phyloP scores from a whole-genome alignment of 768 basidiomycete genomes.

The Mycena chlorophos region DNA sequence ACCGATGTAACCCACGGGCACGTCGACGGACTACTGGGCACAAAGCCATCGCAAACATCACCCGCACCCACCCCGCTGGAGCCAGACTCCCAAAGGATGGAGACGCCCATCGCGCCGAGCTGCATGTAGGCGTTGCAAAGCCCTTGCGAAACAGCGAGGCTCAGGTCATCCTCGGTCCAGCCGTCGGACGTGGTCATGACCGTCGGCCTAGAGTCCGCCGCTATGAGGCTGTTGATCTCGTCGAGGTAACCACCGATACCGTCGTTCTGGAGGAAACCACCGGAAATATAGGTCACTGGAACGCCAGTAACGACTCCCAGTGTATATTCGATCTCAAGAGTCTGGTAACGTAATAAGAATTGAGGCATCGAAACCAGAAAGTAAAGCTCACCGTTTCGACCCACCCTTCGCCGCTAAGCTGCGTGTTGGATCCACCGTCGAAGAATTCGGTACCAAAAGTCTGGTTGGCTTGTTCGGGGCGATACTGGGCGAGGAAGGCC shows the following conservation, averaged over 20 bases:
- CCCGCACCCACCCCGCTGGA: no score
- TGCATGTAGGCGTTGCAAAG: no score
- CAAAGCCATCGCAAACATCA: background rate
- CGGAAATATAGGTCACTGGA: conserved; percentile 26
- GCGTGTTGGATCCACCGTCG: conserved; percentile 11
- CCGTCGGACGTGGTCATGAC: conserved; percentile 9
- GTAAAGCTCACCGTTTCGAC: no score
- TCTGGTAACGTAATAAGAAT: no score
- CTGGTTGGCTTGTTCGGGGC: conserved; percentile 21
- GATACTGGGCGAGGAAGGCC: conserved; percentile 14
- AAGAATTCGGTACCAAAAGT: conserved; percentile 12
- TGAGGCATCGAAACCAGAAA: conserved; percentile 22
- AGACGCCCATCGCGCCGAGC: no score
- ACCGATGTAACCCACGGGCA: background rate
- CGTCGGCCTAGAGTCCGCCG: conserved; percentile 1
- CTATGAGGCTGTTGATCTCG: conserved; percentile 12
- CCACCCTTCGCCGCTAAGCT: no score
- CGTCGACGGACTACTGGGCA: background rate
- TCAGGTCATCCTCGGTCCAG: conserved; percentile 29
- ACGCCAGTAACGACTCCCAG: conserved; percentile 32
- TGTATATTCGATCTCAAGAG: conserved; percentile 39
- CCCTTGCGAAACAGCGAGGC: conserved; percentile 37
- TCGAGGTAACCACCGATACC: conserved; percentile 20
- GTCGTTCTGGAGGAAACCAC: conserved; percentile 22
- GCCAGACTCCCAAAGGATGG: no score